A percentile compares a stretch with the other conserved stretches of the same genome.
Conservation (phyloP, 768 basidiomycete species). For the Panellus pusillus region DNA sequence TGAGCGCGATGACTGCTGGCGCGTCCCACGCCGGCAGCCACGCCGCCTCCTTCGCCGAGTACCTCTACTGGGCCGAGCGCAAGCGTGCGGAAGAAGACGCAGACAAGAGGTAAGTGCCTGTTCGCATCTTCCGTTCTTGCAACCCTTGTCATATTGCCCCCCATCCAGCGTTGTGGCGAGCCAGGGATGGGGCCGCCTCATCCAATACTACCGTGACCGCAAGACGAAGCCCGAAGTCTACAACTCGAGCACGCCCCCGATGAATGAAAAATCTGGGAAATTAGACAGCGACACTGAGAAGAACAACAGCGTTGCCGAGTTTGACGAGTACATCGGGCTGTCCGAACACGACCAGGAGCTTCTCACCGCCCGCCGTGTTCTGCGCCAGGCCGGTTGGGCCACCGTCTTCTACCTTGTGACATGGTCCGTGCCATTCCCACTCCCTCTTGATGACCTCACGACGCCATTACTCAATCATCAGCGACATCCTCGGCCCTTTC, state of each 20-base stretch:
- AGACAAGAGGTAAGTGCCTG: neutral
- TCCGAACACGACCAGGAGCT: constrained; percentile 5
- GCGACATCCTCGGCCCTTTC: constrained; percentile 3
- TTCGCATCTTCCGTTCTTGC: neutral
- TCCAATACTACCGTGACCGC: neutral
- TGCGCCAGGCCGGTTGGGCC: constrained; percentile 1
- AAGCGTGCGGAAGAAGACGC: constrained; percentile 3
- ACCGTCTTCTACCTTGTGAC: constrained; percentile 3
- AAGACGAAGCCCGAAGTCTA: neutral
- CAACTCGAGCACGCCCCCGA: neutral
- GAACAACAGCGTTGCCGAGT: neutral
- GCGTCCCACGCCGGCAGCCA: neutral
- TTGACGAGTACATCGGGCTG: neutral
- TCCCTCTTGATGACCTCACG: neutral
- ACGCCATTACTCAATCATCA: neutral
- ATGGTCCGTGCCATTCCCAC: neutral
- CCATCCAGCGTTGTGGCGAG: neutral
- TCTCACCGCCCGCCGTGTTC: constrained; percentile 1
- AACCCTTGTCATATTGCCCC: neutral
- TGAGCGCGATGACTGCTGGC: neutral
- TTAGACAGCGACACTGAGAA: neutral
- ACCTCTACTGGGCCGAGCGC: constrained; percentile 1
- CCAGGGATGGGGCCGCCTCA: constrained; percentile 6
- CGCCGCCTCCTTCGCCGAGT: neutral
- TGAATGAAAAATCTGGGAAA: neutral